Evolutionary conservation across 495 filamentous ascomycete genomes (phyloP).

Genomic region (Clavariopsis aquatica): DNA sequence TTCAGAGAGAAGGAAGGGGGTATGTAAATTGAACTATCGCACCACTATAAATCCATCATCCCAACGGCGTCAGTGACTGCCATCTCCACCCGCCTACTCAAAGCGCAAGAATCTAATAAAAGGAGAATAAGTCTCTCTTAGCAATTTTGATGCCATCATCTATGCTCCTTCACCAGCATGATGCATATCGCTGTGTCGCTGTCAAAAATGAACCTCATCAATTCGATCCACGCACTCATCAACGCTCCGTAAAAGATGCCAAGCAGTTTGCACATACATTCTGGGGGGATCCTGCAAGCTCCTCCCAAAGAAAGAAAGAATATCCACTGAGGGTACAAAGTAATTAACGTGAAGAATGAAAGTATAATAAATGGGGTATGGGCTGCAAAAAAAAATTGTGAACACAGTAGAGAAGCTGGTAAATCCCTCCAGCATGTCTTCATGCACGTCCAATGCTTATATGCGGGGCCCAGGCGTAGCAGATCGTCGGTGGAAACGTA

Average conservation of each 20-base stretch:
- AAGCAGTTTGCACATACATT: background rate
- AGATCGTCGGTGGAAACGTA: conserved; percentile 23
- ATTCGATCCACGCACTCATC: background rate
- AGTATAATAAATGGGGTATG: conserved; percentile 3
- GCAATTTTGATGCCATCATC: conserved; percentile 3
- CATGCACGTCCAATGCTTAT: conserved; percentile 8
- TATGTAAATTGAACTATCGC: conserved; percentile 2
- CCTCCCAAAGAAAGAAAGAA: background rate
- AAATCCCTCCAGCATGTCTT: background rate
- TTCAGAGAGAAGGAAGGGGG: background rate
- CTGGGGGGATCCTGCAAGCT: background rate
- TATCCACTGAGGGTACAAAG: background rate
- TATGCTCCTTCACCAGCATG: background rate
- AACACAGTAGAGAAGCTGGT: background rate
- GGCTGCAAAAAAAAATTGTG: background rate
- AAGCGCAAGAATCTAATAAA: background rate
- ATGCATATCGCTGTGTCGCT: background rate
- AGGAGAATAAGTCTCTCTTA: background rate
- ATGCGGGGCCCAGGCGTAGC: conserved; percentile 10
- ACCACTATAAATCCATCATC: background rate
- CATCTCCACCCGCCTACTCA: background rate
- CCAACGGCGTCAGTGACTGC: background rate
- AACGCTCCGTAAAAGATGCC: background rate
- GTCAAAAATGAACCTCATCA: background rate
- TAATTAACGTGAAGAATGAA: background rate